phyloP scores from a whole-genome alignment of 2,329 filamentous ascomycete species.

The Penicillium hesseltinei region DNA sequence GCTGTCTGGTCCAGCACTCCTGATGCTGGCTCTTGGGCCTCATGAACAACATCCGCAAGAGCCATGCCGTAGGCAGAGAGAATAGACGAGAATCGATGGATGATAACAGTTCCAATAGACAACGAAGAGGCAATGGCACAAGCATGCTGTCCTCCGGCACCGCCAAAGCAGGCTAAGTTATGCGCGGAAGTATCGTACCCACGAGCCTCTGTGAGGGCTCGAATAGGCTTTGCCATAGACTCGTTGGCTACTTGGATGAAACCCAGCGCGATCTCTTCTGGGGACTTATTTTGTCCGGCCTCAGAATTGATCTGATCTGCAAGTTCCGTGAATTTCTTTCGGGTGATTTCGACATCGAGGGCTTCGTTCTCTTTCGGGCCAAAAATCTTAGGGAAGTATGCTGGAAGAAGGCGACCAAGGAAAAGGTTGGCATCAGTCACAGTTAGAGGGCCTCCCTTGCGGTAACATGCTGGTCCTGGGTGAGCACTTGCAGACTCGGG shows the following conservation, averaged over 20 bases:
- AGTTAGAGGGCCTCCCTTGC: conserved; percentile 84
- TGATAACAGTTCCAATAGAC: conserved; percentile 72
- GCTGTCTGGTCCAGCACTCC: conserved; percentile 36
- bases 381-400: conserved; percentile 96
- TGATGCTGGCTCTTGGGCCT: conserved; percentile 67
- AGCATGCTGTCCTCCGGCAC: conserved; percentile 88
- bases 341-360: conserved; percentile 71
- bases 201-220: conserved; percentile 86
- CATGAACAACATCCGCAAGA: conserved; percentile 86
- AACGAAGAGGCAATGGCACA: conserved; percentile 84
- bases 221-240: conserved; percentile 66
- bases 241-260: conserved; percentile 46
- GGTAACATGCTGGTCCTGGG: conserved; percentile 86
- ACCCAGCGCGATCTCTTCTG: conserved; percentile 56
- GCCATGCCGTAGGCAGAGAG: conserved; percentile 93
- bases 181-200: conserved; percentile 89
- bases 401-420: conserved; percentile 78
- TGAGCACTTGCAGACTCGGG: conserved; percentile 90
- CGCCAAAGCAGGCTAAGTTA: conserved; percentile 84
- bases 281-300: conserved; percentile 44
- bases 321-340: conserved; percentile 61
- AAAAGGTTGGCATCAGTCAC: conserved; percentile 92
- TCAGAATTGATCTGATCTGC: conserved; percentile 76
- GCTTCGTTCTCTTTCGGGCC: conserved; percentile 84
- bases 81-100: conserved; percentile 88